phyloP scores from a whole-genome alignment of 305 asterid species.

The Caryopteris hybrid region DNA sequence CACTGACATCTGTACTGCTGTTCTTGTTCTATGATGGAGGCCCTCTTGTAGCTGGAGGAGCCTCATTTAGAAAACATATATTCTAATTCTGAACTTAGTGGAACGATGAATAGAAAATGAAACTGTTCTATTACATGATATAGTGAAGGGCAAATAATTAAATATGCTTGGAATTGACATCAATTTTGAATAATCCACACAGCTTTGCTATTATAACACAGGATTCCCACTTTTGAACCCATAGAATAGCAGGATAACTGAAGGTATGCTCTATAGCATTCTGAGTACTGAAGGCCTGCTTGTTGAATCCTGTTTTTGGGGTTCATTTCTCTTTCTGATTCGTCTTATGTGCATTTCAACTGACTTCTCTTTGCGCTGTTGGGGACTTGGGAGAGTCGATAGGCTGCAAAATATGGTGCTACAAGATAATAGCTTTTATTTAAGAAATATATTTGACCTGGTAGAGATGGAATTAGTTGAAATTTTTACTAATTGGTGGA shows the following conservation, averaged over 20 bases:
- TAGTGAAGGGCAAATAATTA: not conserved
- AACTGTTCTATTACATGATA: not conserved
- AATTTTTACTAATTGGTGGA: not conserved
- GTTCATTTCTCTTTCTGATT: not conserved
- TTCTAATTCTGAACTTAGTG: not conserved
- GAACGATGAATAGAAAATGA: not conserved
- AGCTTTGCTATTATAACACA: not conserved
- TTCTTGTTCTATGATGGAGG: too few relatives aligned
- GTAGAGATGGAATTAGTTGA: not conserved
- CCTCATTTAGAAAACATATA: not conserved
- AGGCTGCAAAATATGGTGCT: constrained; percentile 3
- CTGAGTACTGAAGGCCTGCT: not conserved
- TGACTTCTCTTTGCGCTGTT: not conserved
- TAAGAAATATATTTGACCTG: not conserved
- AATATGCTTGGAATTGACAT: not conserved
- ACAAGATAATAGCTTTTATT: not conserved
- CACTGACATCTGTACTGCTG: too few relatives aligned
- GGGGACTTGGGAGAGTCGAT: not conserved
- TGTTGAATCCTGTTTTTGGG: constrained; percentile 6
- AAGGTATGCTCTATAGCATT: constrained; percentile 11
- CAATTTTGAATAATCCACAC: not conserved
- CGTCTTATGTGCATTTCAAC: not conserved
- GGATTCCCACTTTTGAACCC: not conserved
- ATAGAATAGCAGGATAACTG: constrained; percentile 1
- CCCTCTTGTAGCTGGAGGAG: not conserved